Base-by-base conservation (phyloP, 331 rosid genomes). In the Phaseolus coccineus region DNA sequence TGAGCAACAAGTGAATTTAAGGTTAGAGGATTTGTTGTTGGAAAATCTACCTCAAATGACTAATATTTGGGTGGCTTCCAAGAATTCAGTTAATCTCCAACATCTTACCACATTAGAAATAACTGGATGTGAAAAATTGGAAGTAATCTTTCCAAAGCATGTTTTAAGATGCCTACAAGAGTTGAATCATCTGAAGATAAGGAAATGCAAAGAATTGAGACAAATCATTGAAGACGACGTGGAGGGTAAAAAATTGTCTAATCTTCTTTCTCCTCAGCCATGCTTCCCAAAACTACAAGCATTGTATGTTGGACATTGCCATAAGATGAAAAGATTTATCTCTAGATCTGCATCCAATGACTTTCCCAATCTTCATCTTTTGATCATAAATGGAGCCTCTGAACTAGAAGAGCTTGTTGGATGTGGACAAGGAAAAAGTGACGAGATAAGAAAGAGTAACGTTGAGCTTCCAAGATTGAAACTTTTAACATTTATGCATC, bases 141-240 rank as follows among this genome's bases (percentile, higher is more conserved):
- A 31, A 31, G 5, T 31, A 31, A 0, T 31, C 7, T 4, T 35
- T 35, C 1, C 7, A 6, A 31, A 31, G 35, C 4, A 3, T 31
- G 35, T 31, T 31, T 0, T 31, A 31, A 31, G 35, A 31, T 31
- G 5, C 35, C 4, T 39, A 0, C 46, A 11, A 7, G 11, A 42
- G 47, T 42, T 42, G 47, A 0, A 8, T 13, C 0, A 0, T 0
- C 1, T 42, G 0, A 0, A 0, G 40, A 39, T 74, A 9, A 0
- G 0, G 0, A 9, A 46, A 0, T 81, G 80, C 27, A 4, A 56
- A 0, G 71, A 44, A 8, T 57, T 81, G 25, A 55, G 58, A 35
- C 47, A 81, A 11, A 81, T 74, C 7, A 44, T 31, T 15, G 64
- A 58, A 71, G 64, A 47, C 2, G 76, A 37, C 10, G 39, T 4